phyloP scores from a whole-genome alignment of 2,329 filamentous ascomycete genomes.

The Furcasterigmium sp. region DNA sequence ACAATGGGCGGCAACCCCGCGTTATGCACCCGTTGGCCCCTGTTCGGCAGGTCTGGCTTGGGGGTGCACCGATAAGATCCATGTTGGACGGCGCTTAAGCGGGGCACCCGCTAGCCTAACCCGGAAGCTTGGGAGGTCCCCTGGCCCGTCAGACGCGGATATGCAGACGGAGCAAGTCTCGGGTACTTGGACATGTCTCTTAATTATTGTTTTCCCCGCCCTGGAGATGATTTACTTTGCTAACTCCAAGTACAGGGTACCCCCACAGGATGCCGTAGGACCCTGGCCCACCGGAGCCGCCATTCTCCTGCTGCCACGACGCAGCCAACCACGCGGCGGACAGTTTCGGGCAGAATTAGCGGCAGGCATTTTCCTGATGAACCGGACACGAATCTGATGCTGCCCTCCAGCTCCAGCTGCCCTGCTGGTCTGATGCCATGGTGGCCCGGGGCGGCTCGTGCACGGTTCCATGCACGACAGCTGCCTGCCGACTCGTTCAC shows the following conservation, averaged over 20 bases:
- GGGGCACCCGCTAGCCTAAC: background rate
- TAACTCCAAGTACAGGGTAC: background rate
- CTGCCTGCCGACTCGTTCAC: too few species aligned
- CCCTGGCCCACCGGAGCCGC: conserved; percentile 1
- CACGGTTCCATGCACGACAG: too few species aligned
- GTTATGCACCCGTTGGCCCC: conserved; percentile 1
- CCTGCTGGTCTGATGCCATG: too few species aligned
- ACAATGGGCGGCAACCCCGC: conserved; percentile 1
- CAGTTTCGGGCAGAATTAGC: background rate
- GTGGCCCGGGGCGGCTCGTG: too few species aligned
- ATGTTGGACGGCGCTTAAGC: background rate
- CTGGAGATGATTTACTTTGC: background rate
- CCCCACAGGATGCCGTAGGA: background rate
- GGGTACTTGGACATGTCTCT: background rate
- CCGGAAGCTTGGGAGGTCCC: background rate
- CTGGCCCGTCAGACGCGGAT: background rate
- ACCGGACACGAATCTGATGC: background rate
- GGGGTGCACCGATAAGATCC: background rate
- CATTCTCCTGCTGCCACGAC: background rate
- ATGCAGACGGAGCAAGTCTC: background rate
- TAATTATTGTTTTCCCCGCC: background rate
- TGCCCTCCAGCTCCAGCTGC: too few species aligned
- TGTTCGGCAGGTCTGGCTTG: background rate
- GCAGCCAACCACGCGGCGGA: conserved; percentile 1
- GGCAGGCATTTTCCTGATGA: background rate